Evolutionary conservation across 176 grass and related monocot genomes (phyloP).

Genomic region (Secale cereale): DNA sequence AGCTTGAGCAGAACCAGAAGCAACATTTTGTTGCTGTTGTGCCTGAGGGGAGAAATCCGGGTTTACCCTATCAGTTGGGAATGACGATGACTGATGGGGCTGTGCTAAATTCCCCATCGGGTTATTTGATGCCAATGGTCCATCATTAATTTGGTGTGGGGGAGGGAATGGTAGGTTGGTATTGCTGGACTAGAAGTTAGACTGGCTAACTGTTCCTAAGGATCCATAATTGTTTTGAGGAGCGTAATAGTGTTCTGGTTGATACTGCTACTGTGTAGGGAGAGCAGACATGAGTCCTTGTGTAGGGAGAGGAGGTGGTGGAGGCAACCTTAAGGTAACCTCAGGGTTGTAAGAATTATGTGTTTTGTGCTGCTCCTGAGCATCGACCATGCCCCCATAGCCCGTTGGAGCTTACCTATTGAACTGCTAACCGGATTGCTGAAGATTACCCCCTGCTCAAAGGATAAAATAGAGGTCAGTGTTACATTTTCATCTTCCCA

Average conservation of each 20-base stretch:
- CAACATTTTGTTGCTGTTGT: conserved; percentile 45
- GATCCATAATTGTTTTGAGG: conserved; percentile 40
- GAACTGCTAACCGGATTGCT: conserved; percentile 46
- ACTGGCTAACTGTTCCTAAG: conserved; percentile 21
- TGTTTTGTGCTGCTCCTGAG: conserved; percentile 37
- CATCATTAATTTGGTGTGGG: conserved; percentile 27
- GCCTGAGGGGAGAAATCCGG: conserved; percentile 34
- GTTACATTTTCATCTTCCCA: conserved; percentile 41
- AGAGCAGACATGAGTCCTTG: conserved; percentile 22
- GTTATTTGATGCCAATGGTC: conserved; percentile 38
- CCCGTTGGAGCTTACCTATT: conserved; percentile 32
- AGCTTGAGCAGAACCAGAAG: conserved; percentile 41
- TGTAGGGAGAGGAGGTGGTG: conserved; percentile 25
- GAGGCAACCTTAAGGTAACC: conserved; percentile 44
- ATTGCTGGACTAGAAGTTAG: conserved; percentile 35
- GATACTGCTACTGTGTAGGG: conserved; percentile 50
- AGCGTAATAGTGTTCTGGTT: conserved; percentile 40
- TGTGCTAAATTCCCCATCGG: conserved; percentile 35
- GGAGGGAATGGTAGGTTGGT: conserved; percentile 21
- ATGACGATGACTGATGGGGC: conserved; percentile 15
- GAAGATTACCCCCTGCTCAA: conserved; percentile 36
- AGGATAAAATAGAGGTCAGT: conserved; percentile 13
- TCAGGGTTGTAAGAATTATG: conserved; percentile 42
- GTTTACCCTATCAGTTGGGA: conserved; percentile 23
- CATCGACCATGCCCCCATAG: conserved; percentile 26